These are phyloP conservation scores for Rhizophagus clarus DNA, from an alignment of 192 early-diverging fungal species.

Conservation along the genomic window DNA sequence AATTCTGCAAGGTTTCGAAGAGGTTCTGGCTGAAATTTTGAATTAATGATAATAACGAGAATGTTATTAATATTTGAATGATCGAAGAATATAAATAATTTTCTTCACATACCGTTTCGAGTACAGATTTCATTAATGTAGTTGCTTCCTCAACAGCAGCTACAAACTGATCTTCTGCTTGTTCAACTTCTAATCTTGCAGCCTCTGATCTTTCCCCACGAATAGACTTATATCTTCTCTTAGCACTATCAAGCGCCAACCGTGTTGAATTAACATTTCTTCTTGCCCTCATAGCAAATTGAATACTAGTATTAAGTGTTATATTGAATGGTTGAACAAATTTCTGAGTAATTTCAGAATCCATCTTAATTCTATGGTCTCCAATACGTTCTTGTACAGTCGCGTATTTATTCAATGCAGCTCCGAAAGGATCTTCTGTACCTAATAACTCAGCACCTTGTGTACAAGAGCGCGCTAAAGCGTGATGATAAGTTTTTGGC, in stretches of 20 bases:
- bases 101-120: constrained; percentile 68
- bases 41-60: not conserved
- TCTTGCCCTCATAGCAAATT: constrained; percentile 83
- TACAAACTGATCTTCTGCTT: constrained; percentile 95
- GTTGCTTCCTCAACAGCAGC: constrained; percentile 95
- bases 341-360: constrained; percentile 66
- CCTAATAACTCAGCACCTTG: constrained; percentile 69
- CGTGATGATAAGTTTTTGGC: constrained; percentile 72
- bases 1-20: constrained; percentile 84
- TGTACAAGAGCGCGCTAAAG: constrained; percentile 69
- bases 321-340: constrained; percentile 78
- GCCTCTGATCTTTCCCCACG: constrained; percentile 72
- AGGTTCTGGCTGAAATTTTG: constrained; percentile 67
- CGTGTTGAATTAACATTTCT: constrained; percentile 81
- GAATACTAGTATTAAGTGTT: constrained; percentile 74
- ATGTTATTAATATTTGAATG: not conserved
- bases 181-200: constrained; percentile 81
- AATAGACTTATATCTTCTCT: constrained; percentile 74
- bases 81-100: not conserved
- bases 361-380: constrained; percentile 74
- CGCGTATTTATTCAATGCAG: constrained; percentile 85
- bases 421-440: constrained; percentile 83
- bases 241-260: constrained; percentile 85
- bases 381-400: constrained; percentile 87
- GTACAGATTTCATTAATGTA: constrained; percentile 88